A percentile compares a stretch with the other conserved stretches of the same genome.
Conservation (phyloP, 2,329 filamentous ascomycete species). For the Monosporascus sp. region DNA sequence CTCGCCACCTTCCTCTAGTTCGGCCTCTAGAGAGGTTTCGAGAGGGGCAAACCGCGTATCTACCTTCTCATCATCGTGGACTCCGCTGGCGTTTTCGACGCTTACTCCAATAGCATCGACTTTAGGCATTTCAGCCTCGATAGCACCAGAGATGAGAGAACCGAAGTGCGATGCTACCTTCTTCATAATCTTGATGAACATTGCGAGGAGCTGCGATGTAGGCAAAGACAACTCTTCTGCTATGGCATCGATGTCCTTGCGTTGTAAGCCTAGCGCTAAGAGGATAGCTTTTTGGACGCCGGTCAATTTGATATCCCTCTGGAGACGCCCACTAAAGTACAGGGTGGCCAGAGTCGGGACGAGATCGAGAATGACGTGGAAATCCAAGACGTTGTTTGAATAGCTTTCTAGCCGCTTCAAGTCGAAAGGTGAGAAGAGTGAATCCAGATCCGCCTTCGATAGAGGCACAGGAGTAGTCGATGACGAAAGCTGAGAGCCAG, state of each 20-base stretch:
- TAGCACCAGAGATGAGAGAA: conserved; percentile 66
- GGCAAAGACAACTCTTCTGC: conserved; percentile 72
- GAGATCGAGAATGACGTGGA: conserved; percentile 93
- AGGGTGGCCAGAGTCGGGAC: conserved; percentile 75
- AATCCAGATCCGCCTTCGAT: conserved; percentile 70
- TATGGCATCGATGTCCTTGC: conserved; percentile 76
- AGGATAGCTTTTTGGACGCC: conserved; percentile 84
- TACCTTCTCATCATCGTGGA: conserved; percentile 63
- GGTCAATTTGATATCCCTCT: conserved; percentile 60
- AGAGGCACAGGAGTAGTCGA: conserved; percentile 50
- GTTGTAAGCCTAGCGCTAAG: conserved; percentile 84
- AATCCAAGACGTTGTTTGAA: conserved; percentile 94
- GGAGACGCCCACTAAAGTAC: conserved; percentile 78
- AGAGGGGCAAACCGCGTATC: conserved; percentile 65
- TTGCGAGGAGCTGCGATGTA: conserved; percentile 77
- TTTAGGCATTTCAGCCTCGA: conserved; percentile 59
- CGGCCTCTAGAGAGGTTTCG: conserved; percentile 69
- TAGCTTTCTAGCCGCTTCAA: conserved; percentile 93
- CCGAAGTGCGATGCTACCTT: conserved; percentile 81
- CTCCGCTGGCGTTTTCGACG: conserved; percentile 52
- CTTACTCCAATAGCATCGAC: conserved; percentile 53
- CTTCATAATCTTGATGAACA: conserved; percentile 94
- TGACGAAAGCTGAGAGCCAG: conserved; percentile 62
- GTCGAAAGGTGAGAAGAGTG: conserved; percentile 80
- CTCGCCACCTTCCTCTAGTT: conserved; percentile 77